These are phyloP conservation scores for Wickerhamiella nectarea DNA, from an alignment of 805 yeast species.

Conservation along the genomic window DNA sequence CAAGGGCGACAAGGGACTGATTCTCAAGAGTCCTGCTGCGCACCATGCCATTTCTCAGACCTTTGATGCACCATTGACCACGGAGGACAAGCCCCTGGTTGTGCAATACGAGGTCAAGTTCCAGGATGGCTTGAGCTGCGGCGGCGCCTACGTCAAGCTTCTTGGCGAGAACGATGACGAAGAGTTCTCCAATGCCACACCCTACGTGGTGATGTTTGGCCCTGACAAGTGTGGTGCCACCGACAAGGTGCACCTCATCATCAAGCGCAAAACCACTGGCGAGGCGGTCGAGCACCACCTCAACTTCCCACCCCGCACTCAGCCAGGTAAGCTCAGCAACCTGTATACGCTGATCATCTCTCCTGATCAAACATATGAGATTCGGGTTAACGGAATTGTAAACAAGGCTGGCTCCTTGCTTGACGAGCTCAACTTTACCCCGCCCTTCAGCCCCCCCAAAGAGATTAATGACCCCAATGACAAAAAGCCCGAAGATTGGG, in stretches of 20 bases:
- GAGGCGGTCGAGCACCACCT: slow-evolving; percentile 58
- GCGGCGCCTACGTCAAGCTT: slow-evolving; percentile 81
- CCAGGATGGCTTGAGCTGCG: slow-evolving; percentile 68
- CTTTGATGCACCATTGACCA: slow-evolving; percentile 45
- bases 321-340: slow-evolving; percentile 38
- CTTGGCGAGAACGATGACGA: slow-evolving; percentile 33
- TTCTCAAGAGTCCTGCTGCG: slow-evolving; percentile 59
- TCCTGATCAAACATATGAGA: slow-evolving; percentile 55
- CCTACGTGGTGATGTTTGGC: slow-evolving; percentile 84
- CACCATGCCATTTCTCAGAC: slow-evolving; percentile 67
- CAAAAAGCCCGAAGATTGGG: slow-evolving; percentile 71
- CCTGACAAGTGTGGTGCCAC: slow-evolving; percentile 81
- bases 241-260: slow-evolving; percentile 67
- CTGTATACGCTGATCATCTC: slow-evolving; percentile 66
- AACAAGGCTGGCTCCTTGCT: slow-evolving; percentile 57
- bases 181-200: slow-evolving; percentile 50
- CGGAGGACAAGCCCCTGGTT: slow-evolving; percentile 53
- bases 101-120: slow-evolving; percentile 80
- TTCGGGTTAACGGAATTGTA: slow-evolving; percentile 68
- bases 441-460: slow-evolving; percentile 53
- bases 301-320: slow-evolving; percentile 51
- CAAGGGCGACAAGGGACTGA: slow-evolving; percentile 59
- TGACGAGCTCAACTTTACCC: slow-evolving; percentile 42
- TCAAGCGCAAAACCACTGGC: slow-evolving; percentile 46
- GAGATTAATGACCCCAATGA: slow-evolving; percentile 46